These are phyloP conservation scores for Pichia sp. DNA, from an alignment of 1,139 yeast genomes.

Conservation along the genomic window DNA sequence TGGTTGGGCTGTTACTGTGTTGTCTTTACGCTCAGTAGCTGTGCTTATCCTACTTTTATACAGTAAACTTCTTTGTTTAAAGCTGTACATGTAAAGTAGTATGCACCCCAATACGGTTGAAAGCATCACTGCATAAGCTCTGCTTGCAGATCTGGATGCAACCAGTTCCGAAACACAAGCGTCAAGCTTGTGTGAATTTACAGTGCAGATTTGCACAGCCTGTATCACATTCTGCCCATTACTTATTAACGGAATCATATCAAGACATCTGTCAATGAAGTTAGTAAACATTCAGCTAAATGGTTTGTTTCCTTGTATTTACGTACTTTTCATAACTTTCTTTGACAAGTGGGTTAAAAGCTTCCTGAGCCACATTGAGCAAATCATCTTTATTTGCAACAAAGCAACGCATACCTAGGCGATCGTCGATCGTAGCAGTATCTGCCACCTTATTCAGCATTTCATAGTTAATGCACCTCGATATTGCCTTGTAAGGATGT, in stretches of 20 bases:
- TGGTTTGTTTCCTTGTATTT: neutral
- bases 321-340: slow-evolving; percentile 8
- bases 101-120: neutral
- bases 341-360: slow-evolving; percentile 1
- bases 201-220: slow-evolving; percentile 4
- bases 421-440: no score
- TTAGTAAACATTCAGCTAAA: slow-evolving; percentile 2
- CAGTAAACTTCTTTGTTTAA: neutral
- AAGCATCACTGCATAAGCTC: neutral
- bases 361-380: slow-evolving; percentile 1
- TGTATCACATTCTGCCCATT: slow-evolving; percentile 1
- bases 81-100: neutral
- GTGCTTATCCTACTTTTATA: no score
- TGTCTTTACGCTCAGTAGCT: no score
- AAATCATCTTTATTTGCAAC: slow-evolving; percentile 2
- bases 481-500: no score
- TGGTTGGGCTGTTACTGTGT: no score
- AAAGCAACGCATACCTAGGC: slow-evolving; percentile 1
- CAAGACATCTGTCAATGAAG: slow-evolving; percentile 7
- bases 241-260: slow-evolving; percentile 4
- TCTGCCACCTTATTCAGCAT: no score
- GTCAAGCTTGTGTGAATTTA: slow-evolving; percentile 1
- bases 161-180: slow-evolving; percentile 1
- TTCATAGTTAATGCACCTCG: no score
- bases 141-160: no score